phyloP scores from a whole-genome alignment of 176 grass and related monocot species.

The Triticum monococcum region DNA sequence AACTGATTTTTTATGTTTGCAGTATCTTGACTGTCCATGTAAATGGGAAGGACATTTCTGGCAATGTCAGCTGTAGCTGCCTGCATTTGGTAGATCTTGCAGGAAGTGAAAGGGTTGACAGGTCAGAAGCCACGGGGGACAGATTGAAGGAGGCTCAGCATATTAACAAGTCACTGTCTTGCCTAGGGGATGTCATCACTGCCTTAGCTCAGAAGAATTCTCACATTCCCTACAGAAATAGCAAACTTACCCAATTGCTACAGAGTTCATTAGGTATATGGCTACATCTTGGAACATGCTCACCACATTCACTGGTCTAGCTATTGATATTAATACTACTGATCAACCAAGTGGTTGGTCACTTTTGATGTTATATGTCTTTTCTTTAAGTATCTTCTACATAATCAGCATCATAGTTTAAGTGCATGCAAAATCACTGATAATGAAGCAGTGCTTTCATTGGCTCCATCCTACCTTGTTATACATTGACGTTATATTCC shows the following conservation, averaged over 20 bases:
- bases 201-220: conserved; percentile 90
- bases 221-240: conserved; percentile 92
- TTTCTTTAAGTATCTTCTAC: not conserved
- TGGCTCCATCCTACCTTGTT: not conserved
- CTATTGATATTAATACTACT: conserved; percentile 2
- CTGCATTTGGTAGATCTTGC: conserved; percentile 96
- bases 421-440: conserved; percentile 3
- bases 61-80: conserved; percentile 50
- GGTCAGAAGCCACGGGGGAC: conserved; percentile 78
- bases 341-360: conserved; percentile 4
- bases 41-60: conserved; percentile 66
- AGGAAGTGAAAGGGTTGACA: conserved; percentile 89
- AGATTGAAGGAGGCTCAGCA: conserved; percentile 76
- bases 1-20: conserved; percentile 25
- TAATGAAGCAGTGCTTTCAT: not conserved
- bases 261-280: conserved; percentile 82
- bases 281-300: conserved; percentile 12
- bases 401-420: conserved; percentile 26
- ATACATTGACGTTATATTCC: not conserved
- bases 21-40: conserved; percentile 91
- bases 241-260: conserved; percentile 86
- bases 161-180: conserved; percentile 93
- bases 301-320: not conserved
- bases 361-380: conserved; percentile 23
- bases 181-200: conserved; percentile 94